Evolutionary conservation across 495 filamentous ascomycete species (phyloP), one percentile per base, ranked within the genome.

Genomic region (Schizothecium vesticola): DNA sequence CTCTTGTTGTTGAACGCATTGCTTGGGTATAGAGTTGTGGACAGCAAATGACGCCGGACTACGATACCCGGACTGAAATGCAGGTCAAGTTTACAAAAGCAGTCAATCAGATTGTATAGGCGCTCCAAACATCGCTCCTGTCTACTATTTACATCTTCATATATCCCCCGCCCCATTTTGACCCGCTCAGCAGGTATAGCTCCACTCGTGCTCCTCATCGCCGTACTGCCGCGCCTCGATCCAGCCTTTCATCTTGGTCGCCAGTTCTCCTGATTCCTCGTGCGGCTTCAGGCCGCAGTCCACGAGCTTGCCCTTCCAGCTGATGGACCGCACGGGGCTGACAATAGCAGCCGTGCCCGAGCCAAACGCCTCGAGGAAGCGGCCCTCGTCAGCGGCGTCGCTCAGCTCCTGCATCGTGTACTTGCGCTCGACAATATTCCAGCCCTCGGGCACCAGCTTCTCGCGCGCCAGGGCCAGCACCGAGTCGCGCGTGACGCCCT

Each of bases 201-300:
- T 93, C 93, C 93, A 97, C 65, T 87, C 83, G 76, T 96, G 91
- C 75, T 90, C 83, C 78, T 96, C 93, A 72, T 96, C 93, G 58
- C 95, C 95, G 76, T 98, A 97, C 80, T 97, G 93, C 67, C 94
- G 91, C 57, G 83, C 89, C 80, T 97, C 93, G 70, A 99, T 97
- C 95, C 95, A 99, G 71, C 86, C 85, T 88, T 96, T 97, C 90
- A 99, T 92, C 78, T 85, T 84, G 71, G 85, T 81, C 57, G 95
- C 88, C 68, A 97, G 85, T 74, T 92, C 90, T 57, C 95, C 96
- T 9, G 90, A 91, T 80, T 99, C 95, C 78, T 95, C 86, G 51
- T 87, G 80, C 68, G 90, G 87, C 68, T 76, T 84, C 72, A 96
- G 76, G 9, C 91, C 91, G 77, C 94, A 97, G 66, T 90, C 85